A percentile compares a stretch with the other conserved stretches of the same genome.
Evolutionary conservation across 257 asterid genomes (phyloP).

Genomic region (Leptodermis oblonga): DNA sequence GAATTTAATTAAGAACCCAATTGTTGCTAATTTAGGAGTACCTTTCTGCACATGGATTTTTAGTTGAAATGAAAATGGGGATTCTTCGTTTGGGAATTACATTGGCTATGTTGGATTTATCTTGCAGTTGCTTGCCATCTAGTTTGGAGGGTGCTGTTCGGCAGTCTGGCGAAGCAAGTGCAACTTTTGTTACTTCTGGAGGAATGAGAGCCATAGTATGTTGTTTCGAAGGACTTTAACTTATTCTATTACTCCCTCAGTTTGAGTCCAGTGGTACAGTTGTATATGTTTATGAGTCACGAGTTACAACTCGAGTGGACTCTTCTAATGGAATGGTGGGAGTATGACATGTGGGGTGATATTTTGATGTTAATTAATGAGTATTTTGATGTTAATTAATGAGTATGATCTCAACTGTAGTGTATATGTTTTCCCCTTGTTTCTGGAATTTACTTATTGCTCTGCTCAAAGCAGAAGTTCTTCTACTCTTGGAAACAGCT

Average conservation of each 20-base stretch:
- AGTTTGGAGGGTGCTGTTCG: constrained; percentile 93
- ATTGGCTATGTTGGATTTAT: constrained; percentile 10
- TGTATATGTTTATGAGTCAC: too few relatives aligned
- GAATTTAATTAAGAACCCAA: too few relatives aligned
- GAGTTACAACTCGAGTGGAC: too few relatives aligned
- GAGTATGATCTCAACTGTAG: neutral
- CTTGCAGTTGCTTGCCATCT: constrained; percentile 83
- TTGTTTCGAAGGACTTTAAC: neutral
- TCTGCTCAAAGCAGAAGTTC: neutral
- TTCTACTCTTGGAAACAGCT: too few relatives aligned
- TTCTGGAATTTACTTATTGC: neutral
- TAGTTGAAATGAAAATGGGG: neutral
- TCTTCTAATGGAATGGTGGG: too few relatives aligned
- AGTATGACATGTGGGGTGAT: neutral
- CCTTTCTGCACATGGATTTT: neutral
- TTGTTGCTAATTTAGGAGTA: neutral
- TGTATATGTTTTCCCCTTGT: neutral
- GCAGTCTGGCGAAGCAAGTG: constrained; percentile 85
- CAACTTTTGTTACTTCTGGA: constrained; percentile 76
- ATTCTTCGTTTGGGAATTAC: too few relatives aligned
- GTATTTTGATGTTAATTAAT: neutral
- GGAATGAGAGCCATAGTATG: constrained; percentile 89
- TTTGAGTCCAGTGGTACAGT: too few relatives aligned
- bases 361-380: neutral
- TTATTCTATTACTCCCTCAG: constrained; percentile 2